A percentile compares a stretch with the other conserved stretches of the same genome.
Evolutionary conservation across 805 yeast species (phyloP).

Genomic region (Komagataella phaffii): DNA sequence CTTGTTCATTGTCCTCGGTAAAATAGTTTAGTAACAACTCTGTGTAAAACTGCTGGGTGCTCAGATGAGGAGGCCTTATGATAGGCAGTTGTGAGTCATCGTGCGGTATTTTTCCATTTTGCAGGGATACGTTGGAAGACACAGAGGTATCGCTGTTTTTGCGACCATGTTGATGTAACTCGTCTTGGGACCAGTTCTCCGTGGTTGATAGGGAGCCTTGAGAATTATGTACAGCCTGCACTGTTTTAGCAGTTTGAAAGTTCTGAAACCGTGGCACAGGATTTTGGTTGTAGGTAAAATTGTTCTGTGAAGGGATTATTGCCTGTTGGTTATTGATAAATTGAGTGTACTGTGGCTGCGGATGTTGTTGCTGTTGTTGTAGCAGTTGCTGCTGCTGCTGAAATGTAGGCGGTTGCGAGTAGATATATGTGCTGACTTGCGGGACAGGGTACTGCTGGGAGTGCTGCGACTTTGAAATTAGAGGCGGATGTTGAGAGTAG

Average conservation of each 20-base stretch:
- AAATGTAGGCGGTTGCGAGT: slow-evolving; percentile 5
- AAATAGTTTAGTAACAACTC: slow-evolving; percentile 35
- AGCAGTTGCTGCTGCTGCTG: slow-evolving; percentile 3
- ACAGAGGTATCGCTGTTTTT: slow-evolving; percentile 26
- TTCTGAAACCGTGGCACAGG: slow-evolving; percentile 15
- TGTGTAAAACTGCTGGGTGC: slow-evolving; percentile 13
- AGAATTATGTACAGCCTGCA: slow-evolving; percentile 2
- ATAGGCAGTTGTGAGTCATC: neutral
- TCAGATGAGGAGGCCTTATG: neutral
- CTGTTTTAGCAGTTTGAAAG: slow-evolving; percentile 22
- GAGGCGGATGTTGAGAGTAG: neutral
- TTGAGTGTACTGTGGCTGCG: slow-evolving; percentile 11
- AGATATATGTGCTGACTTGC: slow-evolving; percentile 4
- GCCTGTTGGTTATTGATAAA: slow-evolving; percentile 1
- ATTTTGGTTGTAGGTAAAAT: slow-evolving; percentile 4
- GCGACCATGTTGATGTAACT: slow-evolving; percentile 13
- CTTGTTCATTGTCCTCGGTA: slow-evolving; percentile 28
- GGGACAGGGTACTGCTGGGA: slow-evolving; percentile 1
- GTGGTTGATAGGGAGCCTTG: slow-evolving; percentile 5
- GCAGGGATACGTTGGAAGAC: slow-evolving; percentile 21
- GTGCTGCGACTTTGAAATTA: neutral
- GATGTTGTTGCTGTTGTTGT: slow-evolving; percentile 11
- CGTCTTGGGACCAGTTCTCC: slow-evolving; percentile 18
- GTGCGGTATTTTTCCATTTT: slow-evolving; percentile 1
- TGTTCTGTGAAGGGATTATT: neutral